Conservation (phyloP, 169 alveolate species). For the Plasmodium adleri region DNA sequence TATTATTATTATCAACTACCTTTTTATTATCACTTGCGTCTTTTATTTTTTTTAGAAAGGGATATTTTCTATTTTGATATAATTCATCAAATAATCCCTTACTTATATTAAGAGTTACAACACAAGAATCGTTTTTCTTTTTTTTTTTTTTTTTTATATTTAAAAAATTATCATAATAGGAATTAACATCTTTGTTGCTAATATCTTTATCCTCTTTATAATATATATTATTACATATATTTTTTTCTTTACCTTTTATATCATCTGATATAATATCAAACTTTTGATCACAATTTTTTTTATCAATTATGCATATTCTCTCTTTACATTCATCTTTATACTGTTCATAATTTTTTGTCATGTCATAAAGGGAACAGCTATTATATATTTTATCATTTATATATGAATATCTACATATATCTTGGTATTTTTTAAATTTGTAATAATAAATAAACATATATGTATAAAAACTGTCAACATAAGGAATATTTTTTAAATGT, state of each 20-base stretch:
- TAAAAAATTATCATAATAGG: neutral
- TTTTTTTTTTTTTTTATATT: neutral
- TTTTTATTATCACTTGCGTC: neutral
- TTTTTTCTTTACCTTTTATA: no score
- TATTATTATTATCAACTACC: neutral
- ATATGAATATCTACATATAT: neutral
- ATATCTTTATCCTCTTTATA: neutral
- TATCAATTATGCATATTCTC: no score
- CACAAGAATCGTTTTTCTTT: neutral
- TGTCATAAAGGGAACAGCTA: neutral
- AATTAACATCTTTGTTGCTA: neutral
- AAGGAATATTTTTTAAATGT: slow-evolving; percentile 12
- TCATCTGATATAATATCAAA: no score
- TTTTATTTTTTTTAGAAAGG: neutral
- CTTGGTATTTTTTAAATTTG: slow-evolving; percentile 17
- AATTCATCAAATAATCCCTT: slow-evolving; percentile 18
- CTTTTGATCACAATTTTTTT: no score
- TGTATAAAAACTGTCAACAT: slow-evolving; percentile 41
- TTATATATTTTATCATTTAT: no score
- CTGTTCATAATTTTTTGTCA: no score
- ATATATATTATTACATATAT: neutral
- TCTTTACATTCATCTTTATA: no score
- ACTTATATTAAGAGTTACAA: slow-evolving; percentile 25
- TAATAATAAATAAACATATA: slow-evolving; percentile 30
- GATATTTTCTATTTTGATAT: slow-evolving; percentile 25